Conservation (phyloP, 2,329 filamentous ascomycete species). For the Trichoderma koningii region DNA sequence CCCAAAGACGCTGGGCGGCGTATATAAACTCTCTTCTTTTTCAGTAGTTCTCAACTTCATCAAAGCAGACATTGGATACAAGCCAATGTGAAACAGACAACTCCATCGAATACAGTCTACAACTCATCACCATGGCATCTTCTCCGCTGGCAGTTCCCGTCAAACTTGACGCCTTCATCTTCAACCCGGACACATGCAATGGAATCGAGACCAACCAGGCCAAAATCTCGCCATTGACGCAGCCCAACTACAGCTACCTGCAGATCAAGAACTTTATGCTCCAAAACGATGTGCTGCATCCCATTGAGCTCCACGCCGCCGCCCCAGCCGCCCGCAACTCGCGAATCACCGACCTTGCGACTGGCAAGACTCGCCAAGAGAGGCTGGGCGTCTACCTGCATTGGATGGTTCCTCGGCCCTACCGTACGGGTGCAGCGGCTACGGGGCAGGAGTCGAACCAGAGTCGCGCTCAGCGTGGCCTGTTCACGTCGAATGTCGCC, state of each 20-base stretch:
- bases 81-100: too few species aligned
- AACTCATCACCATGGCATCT: too few species aligned
- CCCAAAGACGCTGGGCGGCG: too few species aligned
- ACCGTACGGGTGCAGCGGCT: conserved; percentile 36
- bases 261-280: conserved; percentile 39
- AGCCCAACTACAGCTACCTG: conserved; percentile 51
- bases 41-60: too few species aligned
- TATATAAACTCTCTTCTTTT: too few species aligned
- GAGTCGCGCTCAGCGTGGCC: neutral
- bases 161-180: conserved; percentile 36
- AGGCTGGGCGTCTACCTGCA: conserved; percentile 44
- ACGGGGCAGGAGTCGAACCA: neutral
- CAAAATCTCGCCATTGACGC: conserved; percentile 45
- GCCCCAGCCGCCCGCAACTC: conserved; percentile 39
- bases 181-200: conserved; percentile 37
- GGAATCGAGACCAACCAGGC: conserved; percentile 30
- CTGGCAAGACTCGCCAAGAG: conserved; percentile 33
- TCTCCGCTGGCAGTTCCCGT: neutral
- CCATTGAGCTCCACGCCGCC: conserved; percentile 43
- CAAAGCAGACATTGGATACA: too few species aligned
- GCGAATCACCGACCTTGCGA: conserved; percentile 42
- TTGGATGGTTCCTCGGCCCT: conserved; percentile 45
- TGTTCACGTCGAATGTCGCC: neutral
- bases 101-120: too few species aligned
- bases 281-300: conserved; percentile 42